These are phyloP conservation scores for Neltuma alba DNA, from an alignment of 306 rosid species.

Conservation along the genomic window DNA sequence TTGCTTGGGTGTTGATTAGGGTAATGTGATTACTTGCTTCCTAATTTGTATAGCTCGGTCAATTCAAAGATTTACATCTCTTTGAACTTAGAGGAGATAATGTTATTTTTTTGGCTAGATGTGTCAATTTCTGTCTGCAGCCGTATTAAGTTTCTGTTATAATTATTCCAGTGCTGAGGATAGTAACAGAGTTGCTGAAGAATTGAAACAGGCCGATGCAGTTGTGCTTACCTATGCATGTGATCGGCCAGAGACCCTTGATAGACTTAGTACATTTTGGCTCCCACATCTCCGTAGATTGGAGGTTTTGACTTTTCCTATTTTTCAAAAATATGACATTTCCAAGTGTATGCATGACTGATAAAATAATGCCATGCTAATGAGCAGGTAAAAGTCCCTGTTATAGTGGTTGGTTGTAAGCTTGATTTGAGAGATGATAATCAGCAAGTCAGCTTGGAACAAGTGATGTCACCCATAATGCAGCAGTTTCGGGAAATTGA, in stretches of 20 bases:
- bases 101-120: neutral
- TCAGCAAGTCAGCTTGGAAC: constrained; percentile 90
- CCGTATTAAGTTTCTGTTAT: neutral
- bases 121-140: neutral
- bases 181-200: constrained; percentile 83
- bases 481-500: constrained; percentile 99
- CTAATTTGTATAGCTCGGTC: neutral
- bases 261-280: constrained; percentile 82
- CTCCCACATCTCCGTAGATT: constrained; percentile 92
- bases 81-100: neutral
- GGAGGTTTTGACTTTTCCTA: constrained; percentile 57
- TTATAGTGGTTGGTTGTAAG: constrained; percentile 95
- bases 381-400: constrained; percentile 92
- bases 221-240: constrained; percentile 97
- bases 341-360: constrained; percentile 21
- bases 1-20: neutral
- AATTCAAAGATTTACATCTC: neutral
- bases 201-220: constrained; percentile 89
- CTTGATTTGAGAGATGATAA: constrained; percentile 95
- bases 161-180: constrained; percentile 67
- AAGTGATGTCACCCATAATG: constrained; percentile 99
- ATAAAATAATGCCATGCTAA: constrained; percentile 30
- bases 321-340: neutral
- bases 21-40: neutral
- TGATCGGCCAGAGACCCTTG: constrained; percentile 85